Conservation (phyloP, 2,329 filamentous ascomycete species). For the Botrytis cinerea region DNA sequence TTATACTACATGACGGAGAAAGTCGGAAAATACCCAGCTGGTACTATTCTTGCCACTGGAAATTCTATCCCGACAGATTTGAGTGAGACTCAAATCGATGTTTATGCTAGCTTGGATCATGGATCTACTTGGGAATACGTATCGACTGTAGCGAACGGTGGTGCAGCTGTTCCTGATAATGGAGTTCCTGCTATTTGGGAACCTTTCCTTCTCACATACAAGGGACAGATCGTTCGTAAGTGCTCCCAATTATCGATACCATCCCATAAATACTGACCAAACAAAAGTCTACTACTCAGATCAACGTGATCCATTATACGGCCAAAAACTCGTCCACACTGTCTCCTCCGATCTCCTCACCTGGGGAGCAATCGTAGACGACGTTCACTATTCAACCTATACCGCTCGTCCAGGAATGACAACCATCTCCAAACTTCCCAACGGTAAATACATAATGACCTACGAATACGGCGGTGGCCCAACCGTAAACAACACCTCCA, state of each 20-base stretch:
- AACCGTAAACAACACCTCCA: constrained; percentile 23
- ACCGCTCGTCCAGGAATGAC: constrained; percentile 69
- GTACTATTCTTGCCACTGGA: constrained; percentile 61
- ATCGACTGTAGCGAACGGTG: constrained; percentile 63
- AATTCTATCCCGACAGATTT: constrained; percentile 52
- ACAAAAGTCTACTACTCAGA: constrained; percentile 65
- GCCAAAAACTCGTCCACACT: constrained; percentile 66
- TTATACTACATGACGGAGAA: constrained; percentile 62
- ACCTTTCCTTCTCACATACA: constrained; percentile 62
- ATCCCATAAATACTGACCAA: constrained; percentile 5
- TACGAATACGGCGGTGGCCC: constrained; percentile 52
- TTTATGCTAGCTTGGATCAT: constrained; percentile 64
- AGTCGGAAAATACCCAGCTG: constrained; percentile 59
- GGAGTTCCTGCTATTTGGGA: constrained; percentile 72
- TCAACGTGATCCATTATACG: constrained; percentile 64
- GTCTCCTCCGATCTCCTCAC: constrained; percentile 56
- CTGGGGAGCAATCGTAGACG: constrained; percentile 61
- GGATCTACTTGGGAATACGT: constrained; percentile 68
- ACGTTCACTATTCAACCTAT: constrained; percentile 64
- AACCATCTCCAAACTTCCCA: constrained; percentile 57
- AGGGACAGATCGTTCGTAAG: constrained; percentile 55
- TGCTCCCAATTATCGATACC: not conserved
- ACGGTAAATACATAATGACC: constrained; percentile 59
- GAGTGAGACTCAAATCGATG: constrained; percentile 65
- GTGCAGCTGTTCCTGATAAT: constrained; percentile 59